Evolutionary conservation across 2,329 filamentous ascomycete species (phyloP), one percentile per base, ranked within the genome.

Genomic region (Tolypocladium pustulatum): DNA sequence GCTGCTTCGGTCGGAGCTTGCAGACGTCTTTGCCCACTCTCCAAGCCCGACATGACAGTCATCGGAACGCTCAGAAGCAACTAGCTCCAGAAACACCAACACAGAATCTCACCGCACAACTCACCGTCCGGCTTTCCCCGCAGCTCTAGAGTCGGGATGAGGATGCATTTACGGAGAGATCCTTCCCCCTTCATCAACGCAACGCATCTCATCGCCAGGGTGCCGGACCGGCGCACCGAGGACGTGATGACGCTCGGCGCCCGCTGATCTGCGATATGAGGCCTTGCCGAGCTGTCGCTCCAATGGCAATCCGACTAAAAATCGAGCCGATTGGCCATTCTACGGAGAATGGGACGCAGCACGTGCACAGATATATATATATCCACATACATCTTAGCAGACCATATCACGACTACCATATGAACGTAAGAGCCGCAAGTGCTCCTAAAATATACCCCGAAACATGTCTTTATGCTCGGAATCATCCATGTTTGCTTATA

Each of bases 1-100:
- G 38, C 59, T 77, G 4, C 59, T 78, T n/a, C 68, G 71, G 22
- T 63, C 67, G 12, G 74, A 73, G 54, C 64, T 75, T n/a, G 60
- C 72, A 2, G 62, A 64, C 12, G 61, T 71, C 3, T 71, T 72
- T 40, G 62, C 62, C 15, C 57, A 63, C 41, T 65, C 64, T 30
- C 54, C 61, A 36, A 65, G 61, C 37, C 64, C 66, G 2, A 62
- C 66, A 51, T 65, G 66, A 63, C 53, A 15, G n/a, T 34, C 30
- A 7, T n/a, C 30, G 10, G 20, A 52, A 25, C 6, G 22, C 3
- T 36, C n/a, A 46, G 32, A n/a, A 15, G 5, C 34, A 22, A 32
- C 27, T 8, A 22, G 9, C 7, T 25, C 41, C 34, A 32, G 38
- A 20, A 8, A 57, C 30, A 54, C 53, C 52, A 30, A 40, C 38